These are phyloP conservation scores for Hymenoscyphus albidus DNA, from an alignment of 2,329 filamentous ascomycete species.

Conservation along the genomic window DNA sequence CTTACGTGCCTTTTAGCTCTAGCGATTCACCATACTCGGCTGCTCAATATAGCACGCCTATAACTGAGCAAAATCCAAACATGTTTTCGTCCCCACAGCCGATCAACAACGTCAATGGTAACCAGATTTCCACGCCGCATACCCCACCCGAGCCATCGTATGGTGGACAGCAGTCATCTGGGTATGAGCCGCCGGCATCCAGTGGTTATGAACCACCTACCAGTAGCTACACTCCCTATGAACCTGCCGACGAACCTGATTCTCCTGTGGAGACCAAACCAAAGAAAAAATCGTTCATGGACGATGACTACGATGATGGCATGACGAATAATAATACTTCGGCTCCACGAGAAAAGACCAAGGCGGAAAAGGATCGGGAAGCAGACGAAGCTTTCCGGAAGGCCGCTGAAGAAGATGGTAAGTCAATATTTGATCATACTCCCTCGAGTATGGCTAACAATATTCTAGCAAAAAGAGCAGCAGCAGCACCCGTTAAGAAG, in stretches of 20 bases:
- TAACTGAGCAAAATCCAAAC: conserved; percentile 20
- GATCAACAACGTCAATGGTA: conserved; percentile 21
- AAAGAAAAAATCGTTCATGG: conserved; percentile 76
- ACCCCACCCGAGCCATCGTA: conserved; percentile 25
- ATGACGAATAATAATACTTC: conserved; percentile 41
- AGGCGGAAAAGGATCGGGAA: conserved; percentile 68
- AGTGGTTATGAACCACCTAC: conserved; percentile 28
- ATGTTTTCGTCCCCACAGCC: conserved; percentile 26
- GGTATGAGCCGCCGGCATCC: conserved; percentile 26
- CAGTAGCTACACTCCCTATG: conserved; percentile 41
- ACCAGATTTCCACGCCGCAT: conserved; percentile 16
- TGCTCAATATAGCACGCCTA: conserved; percentile 17
- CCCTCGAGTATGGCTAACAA: conserved; percentile 12
- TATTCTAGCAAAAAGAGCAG: conserved; percentile 56
- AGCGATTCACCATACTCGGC: conserved; percentile 18
- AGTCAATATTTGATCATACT: conserved; percentile 35
- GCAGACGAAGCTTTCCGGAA: conserved; percentile 83
- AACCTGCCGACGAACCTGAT: conserved; percentile 46
- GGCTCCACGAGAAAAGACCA: conserved; percentile 51
- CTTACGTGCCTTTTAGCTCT: conserved; percentile 23
- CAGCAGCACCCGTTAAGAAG: conserved; percentile 51
- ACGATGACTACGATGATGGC: conserved; percentile 73
- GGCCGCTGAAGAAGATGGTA: conserved; percentile 73
- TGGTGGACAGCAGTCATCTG: conserved; percentile 24
- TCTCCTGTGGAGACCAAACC: conserved; percentile 47